Evolutionary conservation across 768 basidiomycete species (phyloP).

Genomic region (Crepidotus variabilis): DNA sequence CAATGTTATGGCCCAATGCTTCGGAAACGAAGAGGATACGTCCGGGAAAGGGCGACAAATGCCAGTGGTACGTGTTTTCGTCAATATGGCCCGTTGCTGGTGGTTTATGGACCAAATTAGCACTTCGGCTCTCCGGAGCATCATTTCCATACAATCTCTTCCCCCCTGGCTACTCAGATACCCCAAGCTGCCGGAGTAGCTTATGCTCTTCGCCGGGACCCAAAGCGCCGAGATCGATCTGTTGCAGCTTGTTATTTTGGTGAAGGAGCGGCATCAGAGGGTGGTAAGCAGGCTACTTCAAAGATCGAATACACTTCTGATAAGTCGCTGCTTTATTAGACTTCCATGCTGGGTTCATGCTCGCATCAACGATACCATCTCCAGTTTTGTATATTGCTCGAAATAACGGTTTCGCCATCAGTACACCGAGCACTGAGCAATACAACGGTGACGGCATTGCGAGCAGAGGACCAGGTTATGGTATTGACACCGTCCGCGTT

Average conservation of each 20-base stretch:
- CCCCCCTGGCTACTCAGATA: conserved; percentile 90
- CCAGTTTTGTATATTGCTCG: conserved; percentile 73
- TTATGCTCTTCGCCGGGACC: conserved; percentile 81
- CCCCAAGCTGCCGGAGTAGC: conserved; percentile 93
- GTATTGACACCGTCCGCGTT: conserved; percentile 86
- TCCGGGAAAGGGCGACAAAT: conserved; percentile 87
- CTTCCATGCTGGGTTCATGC: conserved; percentile 87
- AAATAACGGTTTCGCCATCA: conserved; percentile 94
- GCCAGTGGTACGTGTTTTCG: conserved; percentile 69
- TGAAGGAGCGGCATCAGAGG: conserved; percentile 92
- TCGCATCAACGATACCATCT: conserved; percentile 73
- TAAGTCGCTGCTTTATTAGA: conserved; percentile 39
- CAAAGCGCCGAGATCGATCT: conserved; percentile 59
- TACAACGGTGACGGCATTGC: conserved; percentile 93
- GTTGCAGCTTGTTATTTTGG: conserved; percentile 91
- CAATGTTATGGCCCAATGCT: conserved; percentile 87
- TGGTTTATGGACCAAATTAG: conserved; percentile 28
- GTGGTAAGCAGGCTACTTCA: conserved; percentile 37
- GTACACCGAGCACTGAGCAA: conserved; percentile 86
- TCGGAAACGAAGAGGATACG: conserved; percentile 79
- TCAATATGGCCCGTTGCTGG: not conserved
- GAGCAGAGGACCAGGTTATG: conserved; percentile 87
- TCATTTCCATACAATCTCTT: conserved; percentile 94
- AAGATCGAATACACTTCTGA: not conserved
- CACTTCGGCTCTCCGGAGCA: conserved; percentile 83